Evolutionary conservation across 179 eudicot species (phyloP).

Genomic region (Gypsophila paniculata): DNA sequence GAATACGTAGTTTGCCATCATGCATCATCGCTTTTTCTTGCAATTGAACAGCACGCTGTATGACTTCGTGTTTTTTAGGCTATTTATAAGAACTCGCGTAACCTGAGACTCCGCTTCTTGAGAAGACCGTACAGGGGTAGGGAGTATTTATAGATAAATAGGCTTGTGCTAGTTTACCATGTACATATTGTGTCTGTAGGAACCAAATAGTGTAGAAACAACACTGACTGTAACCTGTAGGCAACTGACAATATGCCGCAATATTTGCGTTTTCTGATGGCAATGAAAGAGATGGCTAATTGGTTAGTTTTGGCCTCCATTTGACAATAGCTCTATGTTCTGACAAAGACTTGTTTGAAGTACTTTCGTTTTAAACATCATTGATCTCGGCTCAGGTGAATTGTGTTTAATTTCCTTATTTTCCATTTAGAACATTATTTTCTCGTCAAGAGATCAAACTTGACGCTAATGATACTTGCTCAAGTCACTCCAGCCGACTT

Average conservation of each 20-base stretch:
- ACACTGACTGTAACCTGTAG: neutral
- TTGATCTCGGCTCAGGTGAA: no score
- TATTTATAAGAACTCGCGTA: neutral
- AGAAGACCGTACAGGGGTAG: constrained; percentile 8
- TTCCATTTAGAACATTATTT: no score
- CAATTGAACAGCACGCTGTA: constrained; percentile 10
- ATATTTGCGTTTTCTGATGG: constrained; percentile 8
- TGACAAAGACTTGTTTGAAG: constrained; percentile 9
- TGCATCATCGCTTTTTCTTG: constrained; percentile 22
- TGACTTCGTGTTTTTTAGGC: constrained; percentile 10
- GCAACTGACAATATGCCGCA: constrained; percentile 8
- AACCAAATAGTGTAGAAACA: constrained; percentile 4
- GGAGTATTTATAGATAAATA: constrained; percentile 14
- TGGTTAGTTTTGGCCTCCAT: constrained; percentile 12
- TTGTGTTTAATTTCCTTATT: neutral
- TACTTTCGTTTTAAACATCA: constrained; percentile 5
- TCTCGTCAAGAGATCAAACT: no score
- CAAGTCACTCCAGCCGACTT: no score
- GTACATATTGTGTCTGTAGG: neutral
- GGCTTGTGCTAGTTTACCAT: neutral
- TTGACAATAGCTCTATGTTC: constrained; percentile 6
- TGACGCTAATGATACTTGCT: no score
- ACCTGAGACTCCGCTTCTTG: neutral
- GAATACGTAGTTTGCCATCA: constrained; percentile 11
- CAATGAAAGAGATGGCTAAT: constrained; percentile 19